These are phyloP conservation scores for Alloteropsis angusta DNA, from an alignment of 202 grass and related monocot species.

Conservation along the genomic window DNA sequence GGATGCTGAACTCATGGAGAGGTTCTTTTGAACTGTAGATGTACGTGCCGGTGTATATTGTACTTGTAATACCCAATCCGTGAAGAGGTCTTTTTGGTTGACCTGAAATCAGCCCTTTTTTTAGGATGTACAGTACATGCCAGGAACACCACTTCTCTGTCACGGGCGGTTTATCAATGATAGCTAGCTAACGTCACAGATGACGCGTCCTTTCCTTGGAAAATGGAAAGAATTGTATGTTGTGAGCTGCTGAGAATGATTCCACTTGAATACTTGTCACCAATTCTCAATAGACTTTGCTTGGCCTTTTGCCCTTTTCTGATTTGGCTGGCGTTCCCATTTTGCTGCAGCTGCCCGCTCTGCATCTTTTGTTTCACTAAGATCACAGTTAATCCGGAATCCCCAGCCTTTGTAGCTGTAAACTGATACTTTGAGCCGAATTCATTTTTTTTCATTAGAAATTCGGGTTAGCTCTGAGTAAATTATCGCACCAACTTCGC, in stretches of 20 bases:
- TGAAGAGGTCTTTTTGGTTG: neutral
- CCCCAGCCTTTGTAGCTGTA: neutral
- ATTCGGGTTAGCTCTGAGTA: neutral
- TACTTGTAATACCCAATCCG: neutral
- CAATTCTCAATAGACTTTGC: neutral
- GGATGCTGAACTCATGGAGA: slow-evolving; percentile 47
- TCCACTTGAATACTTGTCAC: neutral
- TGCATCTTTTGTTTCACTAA: neutral
- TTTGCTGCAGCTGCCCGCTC: neutral
- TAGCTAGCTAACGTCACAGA: neutral
- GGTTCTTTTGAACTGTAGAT: slow-evolving; percentile 47
- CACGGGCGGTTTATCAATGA: neutral
- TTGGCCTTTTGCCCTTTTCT: neutral
- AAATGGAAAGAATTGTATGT: neutral
- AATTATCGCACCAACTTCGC: neutral
- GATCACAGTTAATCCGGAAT: neutral
- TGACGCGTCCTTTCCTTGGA: neutral
- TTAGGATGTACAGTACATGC: neutral
- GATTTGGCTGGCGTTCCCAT: neutral
- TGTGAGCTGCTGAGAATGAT: neutral
- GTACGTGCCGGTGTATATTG: slow-evolving; percentile 17
- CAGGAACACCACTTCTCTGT: neutral
- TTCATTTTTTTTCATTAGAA: neutral
- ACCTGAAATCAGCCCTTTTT: neutral
- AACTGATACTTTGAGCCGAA: neutral